Base-by-base conservation (phyloP, 2,329 filamentous ascomycete species). In the Epichloe glyceriae region DNA sequence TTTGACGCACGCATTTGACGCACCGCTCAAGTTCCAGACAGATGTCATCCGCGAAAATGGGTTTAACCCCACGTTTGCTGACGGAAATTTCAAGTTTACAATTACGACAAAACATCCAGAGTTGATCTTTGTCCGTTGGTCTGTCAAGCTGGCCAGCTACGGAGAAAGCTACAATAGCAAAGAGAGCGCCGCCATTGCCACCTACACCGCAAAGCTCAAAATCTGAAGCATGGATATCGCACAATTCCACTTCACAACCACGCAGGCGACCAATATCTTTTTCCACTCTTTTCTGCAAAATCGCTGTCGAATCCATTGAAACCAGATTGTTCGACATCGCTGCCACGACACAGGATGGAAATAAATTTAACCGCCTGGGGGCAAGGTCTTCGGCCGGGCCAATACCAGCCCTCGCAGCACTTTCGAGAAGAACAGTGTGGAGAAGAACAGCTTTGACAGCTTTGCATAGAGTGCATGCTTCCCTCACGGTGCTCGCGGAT, bases 71-170 rank as follows among this genome's bases (percentile, higher is more conserved):
- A 75, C 83, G 50, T 98, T 95, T 67, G 56, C 53, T 34, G 81
- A 90, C 58, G 82, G 88, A 58, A 78, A 79, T 52, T 86, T 91
- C 68, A 80, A 80, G 54, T 85, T 96, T 67, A 83, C 82, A 51
- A 75, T 96, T 22, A 88, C 88, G 46, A 97, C 93, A n/a, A 94
- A 94, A 63, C 90, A 91, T 62, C 90, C 91, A 0, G 88, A 93
- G 59, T 75, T 98, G 33, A 85, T 97, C 52, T 97, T 97, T 66
- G 83, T 98, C 49, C 86, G 89, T 44, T 95, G 88, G 80, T 90
- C 85, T 22, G 88, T 97, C 50, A 91, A 87, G 76, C 86, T 93
- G 58, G 90, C 89, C 1, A 75, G 80, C 53, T 87, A 91, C 62
- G 86, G 86, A 41, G 78, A 83, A 58, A 83, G 73, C 57, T 78